Evolutionary conservation across 2,329 filamentous ascomycete species (phyloP).

Genomic region (Trichoderma afroharzianum): DNA sequence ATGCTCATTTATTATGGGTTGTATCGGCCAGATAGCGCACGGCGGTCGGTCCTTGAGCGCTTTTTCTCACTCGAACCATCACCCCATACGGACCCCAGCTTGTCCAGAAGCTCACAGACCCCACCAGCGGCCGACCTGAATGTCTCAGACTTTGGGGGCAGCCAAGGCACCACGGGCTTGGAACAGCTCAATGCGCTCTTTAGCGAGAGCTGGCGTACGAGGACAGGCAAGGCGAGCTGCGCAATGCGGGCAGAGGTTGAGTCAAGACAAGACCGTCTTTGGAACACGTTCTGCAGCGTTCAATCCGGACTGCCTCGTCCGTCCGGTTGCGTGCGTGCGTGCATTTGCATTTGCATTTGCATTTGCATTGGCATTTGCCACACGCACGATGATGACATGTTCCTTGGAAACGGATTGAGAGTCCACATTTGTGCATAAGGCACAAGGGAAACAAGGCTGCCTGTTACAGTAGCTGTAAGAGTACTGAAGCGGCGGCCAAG

Average conservation of each 20-base stretch:
- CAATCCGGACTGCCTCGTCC: not conserved
- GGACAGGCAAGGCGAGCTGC: not conserved
- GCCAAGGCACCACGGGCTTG: constrained; percentile 4
- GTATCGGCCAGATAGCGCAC: constrained; percentile 3
- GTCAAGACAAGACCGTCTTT: not conserved
- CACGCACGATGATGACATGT: constrained; percentile 5
- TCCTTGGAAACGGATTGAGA: not conserved
- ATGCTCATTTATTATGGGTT: not conserved
- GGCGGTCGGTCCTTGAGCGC: constrained; percentile 5
- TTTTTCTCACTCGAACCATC: constrained; percentile 15
- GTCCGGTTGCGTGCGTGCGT: not conserved
- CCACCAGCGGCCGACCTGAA: not conserved
- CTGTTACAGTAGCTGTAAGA: not conserved
- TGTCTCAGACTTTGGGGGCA: constrained; percentile 8
- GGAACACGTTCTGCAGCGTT: not conserved
- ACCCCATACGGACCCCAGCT: constrained; percentile 12
- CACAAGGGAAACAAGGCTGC: constrained; percentile 6
- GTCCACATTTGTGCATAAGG: constrained; percentile 15
- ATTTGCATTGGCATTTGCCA: too few species aligned
- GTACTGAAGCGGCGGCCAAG: not conserved
- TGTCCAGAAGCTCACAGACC: not conserved
- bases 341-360: too few species aligned
- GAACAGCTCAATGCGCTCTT: constrained; percentile 1
- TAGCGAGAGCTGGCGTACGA: not conserved
- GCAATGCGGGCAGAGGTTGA: not conserved